Evolutionary conservation across 176 grass and related monocot species (phyloP).

Genomic region (Raddia distichophylla): DNA sequence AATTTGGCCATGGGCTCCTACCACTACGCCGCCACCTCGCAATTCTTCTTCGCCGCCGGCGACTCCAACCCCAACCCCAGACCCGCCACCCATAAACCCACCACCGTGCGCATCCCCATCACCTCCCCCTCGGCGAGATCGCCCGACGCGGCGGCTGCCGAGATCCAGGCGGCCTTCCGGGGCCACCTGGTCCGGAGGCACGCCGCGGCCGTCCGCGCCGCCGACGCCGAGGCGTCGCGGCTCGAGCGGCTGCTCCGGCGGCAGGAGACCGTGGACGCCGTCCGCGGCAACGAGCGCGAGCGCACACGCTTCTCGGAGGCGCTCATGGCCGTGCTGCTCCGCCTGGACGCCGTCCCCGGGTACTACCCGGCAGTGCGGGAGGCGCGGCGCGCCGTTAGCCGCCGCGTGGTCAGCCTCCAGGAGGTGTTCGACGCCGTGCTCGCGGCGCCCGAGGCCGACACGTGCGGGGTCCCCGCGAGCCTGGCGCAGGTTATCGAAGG

Average conservation of each 20-base stretch:
- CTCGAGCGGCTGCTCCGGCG: constrained; percentile 75
- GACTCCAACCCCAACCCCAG: constrained; percentile 14
- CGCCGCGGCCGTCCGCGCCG: constrained; percentile 47
- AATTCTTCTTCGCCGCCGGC: constrained; percentile 48
- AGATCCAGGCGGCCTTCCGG: constrained; percentile 75
- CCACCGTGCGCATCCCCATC: constrained; percentile 60
- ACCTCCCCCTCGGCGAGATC: neutral
- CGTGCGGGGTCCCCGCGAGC: constrained; percentile 62
- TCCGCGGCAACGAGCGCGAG: constrained; percentile 68
- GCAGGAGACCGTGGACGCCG: constrained; percentile 90
- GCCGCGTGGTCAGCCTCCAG: constrained; percentile 75
- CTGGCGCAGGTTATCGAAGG: constrained; percentile 62
- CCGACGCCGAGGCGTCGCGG: constrained; percentile 60
- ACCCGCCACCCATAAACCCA: constrained; percentile 23
- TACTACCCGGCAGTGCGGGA: constrained; percentile 75
- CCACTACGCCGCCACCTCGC: constrained; percentile 47
- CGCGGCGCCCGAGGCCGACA: constrained; percentile 38
- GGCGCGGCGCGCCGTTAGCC: constrained; percentile 66
- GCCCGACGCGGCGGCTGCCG: constrained; percentile 48
- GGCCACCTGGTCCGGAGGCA: constrained; percentile 64
- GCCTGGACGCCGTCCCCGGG: constrained; percentile 81
- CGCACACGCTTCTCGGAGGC: constrained; percentile 73
- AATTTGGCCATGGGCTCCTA: constrained; percentile 53
- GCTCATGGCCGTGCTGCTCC: constrained; percentile 81
- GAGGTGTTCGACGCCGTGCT: constrained; percentile 78